Base-by-base conservation (phyloP, 805 yeast genomes). In the Saccharomycopsis microspora region DNA sequence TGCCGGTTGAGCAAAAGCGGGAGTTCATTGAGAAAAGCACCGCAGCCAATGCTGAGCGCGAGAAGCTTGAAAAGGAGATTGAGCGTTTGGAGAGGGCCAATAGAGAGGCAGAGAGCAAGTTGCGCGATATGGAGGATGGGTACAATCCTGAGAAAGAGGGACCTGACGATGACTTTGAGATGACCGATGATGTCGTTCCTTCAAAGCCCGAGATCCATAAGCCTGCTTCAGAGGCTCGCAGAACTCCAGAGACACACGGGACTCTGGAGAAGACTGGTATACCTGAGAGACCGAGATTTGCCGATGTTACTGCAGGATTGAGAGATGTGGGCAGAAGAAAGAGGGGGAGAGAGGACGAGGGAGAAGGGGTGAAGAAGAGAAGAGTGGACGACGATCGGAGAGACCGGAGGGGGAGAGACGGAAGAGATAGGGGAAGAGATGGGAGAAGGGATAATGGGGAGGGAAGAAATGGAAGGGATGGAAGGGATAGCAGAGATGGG, bases 1-100 rank as follows among this genome's bases (percentile, higher is more conserved):
- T 77, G 64, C 51, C 64, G 32, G 76, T 68, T 1, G 74, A 70
- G 3, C 74, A 65, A 11, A 68, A 65, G 47, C 58, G 58, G 7
- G 52, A 45, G 34, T 66, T 58, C 44, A 48, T 58, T 46, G 55
- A 55, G 39, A 55, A 50, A 37, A 49, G 56, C 36, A 55, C 54
- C 8, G 57, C 50, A 42, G 44, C 39, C 42, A 4, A 52, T 46
- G 51, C 48, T 33, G 47, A 52, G 31, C 46, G 44, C 32, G 48
- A 46, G 34, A 44, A 46, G 7, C 48, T 50, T 3, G 59, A 55
- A 37, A 41, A 32, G 10, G n/a, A 33, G n/a, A 31, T 48, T 41
- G 33, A 19, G 34, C 46, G 53, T 50, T 41, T 36, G 54, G 52
- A 27, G 51, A 48, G 6, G 46, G 40, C 33, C 19, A 44, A 45